These are phyloP conservation scores for Tilletiopsis washingtonensis DNA, from an alignment of 1,284 basidiomycete genomes.

Conservation along the genomic window DNA sequence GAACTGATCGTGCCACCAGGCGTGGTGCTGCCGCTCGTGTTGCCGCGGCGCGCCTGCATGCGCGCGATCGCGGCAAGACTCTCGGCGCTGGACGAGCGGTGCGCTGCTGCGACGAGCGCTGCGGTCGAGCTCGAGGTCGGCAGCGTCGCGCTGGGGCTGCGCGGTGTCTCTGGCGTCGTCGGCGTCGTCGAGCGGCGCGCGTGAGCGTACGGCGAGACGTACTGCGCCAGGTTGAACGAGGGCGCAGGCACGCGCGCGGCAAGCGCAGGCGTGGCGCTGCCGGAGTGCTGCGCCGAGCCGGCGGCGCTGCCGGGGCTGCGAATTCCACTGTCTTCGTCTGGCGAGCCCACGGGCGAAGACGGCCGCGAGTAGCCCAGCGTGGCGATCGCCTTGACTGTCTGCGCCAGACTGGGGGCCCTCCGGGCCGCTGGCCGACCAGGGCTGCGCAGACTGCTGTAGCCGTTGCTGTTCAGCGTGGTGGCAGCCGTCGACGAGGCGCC, in stretches of 20 bases:
- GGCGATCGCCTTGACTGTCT: conserved; percentile 35
- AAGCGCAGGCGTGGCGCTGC: not conserved
- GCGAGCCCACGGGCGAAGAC: conserved; percentile 20
- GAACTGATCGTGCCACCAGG: not conserved
- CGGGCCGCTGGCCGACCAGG: not conserved
- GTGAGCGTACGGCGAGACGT: conserved; percentile 9
- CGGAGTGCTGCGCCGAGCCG: not conserved
- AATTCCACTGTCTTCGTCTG: not conserved
- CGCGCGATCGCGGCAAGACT: conserved; percentile 21
- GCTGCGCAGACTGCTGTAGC: not conserved
- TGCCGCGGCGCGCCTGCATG: conserved; percentile 10
- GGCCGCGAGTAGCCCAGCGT: conserved; percentile 37
- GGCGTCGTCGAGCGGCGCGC: not conserved
- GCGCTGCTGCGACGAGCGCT: conserved; percentile 5
- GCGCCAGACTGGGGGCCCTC: conserved; percentile 23
- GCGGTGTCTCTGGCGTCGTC: not conserved
- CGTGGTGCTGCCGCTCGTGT: conserved; percentile 8
- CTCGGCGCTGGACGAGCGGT: conserved; percentile 32
- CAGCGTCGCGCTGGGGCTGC: conserved; percentile 12
- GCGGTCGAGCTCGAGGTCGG: conserved; percentile 13
- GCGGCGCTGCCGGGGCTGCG: not conserved
- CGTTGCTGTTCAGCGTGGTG: not conserved
- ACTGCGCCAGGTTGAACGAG: conserved; percentile 6
- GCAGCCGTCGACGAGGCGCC: not conserved
- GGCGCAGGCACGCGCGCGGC: conserved; percentile 10